Evolutionary conservation across 2,329 filamentous ascomycete genomes (phyloP), one percentile per base, ranked within the genome.

Genomic region (Ramularia endophylla): DNA sequence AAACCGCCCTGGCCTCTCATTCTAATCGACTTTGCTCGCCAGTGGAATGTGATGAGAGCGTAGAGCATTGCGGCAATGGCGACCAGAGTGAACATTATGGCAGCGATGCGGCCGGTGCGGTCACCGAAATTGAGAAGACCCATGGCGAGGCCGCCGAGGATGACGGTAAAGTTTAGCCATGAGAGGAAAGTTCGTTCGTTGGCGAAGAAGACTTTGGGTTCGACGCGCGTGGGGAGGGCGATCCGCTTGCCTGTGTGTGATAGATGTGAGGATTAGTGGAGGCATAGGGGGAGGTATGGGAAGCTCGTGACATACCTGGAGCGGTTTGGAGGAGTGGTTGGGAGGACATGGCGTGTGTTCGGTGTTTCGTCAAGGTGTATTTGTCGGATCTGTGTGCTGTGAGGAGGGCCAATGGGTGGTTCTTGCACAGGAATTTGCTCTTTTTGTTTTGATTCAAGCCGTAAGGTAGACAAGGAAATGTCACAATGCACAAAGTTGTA

Each of bases 121-220:
- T 98, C 92, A 63, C 92, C 92, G 59, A 98, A 98, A 74, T 98
- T 98, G 60, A 98, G 81, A 63, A 98, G 88, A 56, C 92, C 92
- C 56, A 98, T 87, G 54, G 92, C 90, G 37, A 98, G 81, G 51
- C 92, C 92, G 61, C 92, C 92, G 48, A 98, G 85, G 68, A 98
- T 90, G 62, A 98, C 89, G 65, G 89, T 95, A 75, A 97, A 97
- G 78, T 98, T 98, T 62, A 98, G 86, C 92, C 92, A 98, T 68
- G 88, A 95, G 61, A 98, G 81, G 66, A 98, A 98, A 50, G 92
- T 98, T 51, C 92, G 87, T 72, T 98, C 92, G 75, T 98, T 98
- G 70, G 92, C 92, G 75, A 98, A 98, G 80, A 97, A 98, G 74
- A 98, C 92, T 71, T 98, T 98, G 59, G 92, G 92, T 69, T 98